Evolutionary conservation across 1,284 basidiomycete species (phyloP), one percentile per base, ranked within the genome.

Genomic region (Trichosporon coremiiforme): DNA sequence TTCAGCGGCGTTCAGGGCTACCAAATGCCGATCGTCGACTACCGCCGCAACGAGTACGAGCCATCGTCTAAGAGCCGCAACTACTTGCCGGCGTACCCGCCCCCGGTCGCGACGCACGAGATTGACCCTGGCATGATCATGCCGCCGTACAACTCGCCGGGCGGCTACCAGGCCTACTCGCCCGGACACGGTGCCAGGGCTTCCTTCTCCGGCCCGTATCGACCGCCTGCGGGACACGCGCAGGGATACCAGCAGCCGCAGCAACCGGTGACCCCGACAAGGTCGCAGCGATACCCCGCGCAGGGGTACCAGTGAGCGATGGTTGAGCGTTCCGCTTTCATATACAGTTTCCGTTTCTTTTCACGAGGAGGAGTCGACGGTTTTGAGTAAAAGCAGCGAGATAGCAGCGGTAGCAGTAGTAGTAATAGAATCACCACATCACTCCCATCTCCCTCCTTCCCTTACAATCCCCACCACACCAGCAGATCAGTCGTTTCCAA

Each of bases 41-140:
- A 70, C 64, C 69, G 78, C 20, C 60, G 67, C n/a, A 68, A 63
- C 69, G 80, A 79, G 45, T 79, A 79, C 70, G 80, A 80, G 45
- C 76, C 72, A 6, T 41, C 69, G 9, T 66, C 57, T 22, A 55
- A 64, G 9, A 66, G 68, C n/a, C 68, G 74, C 25, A 57, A 70
- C 6, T 82, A 78, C 65, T 69, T 84, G 4, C 83, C 82, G 0
- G 76, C 82, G 1, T 84, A 78, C 70, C 83, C 83, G 2, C 83
- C 83, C 5, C 76, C 82, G 0, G 83, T 78, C 0, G 83, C 82
- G 1, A 82, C 81, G 12, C 67, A 50, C 68, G 47, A 68, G 67
- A 25, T 64, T 36, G 20, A 68, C 65, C 22, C 75, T 1, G 73
- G 71, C 4, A 67, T 68, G 7, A 82, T 84, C 25, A 80, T 81